These are phyloP conservation scores for Paxillus involutus DNA, from an alignment of 768 basidiomycete species.

Conservation along the genomic window DNA sequence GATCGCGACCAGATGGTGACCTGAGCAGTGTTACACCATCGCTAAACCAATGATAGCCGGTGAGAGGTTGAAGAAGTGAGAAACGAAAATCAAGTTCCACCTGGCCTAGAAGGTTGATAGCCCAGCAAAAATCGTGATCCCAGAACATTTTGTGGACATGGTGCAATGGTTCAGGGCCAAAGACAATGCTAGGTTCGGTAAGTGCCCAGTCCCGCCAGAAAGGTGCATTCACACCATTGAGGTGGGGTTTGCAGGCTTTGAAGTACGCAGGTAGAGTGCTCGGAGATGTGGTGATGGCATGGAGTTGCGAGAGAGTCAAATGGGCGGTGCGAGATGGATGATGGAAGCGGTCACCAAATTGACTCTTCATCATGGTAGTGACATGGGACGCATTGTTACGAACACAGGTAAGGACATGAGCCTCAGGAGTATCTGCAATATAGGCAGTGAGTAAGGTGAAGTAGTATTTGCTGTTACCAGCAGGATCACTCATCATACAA, in stretches of 20 bases:
- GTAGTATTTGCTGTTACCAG: too few species aligned
- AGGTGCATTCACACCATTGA: slow-evolving; percentile 17
- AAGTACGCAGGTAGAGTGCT: too few species aligned
- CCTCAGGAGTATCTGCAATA: too few species aligned
- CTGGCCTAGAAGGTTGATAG: slow-evolving; percentile 27
- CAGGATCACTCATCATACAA: too few species aligned
- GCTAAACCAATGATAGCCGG: slow-evolving; percentile 35
- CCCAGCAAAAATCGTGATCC: slow-evolving; percentile 41
- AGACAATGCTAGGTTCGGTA: slow-evolving; percentile 31
- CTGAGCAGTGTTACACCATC: slow-evolving; percentile 41
- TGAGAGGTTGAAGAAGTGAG: slow-evolving; percentile 34
- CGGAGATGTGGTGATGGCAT: too few species aligned
- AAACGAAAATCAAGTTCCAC: slow-evolving; percentile 37
- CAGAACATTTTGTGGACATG: slow-evolving; percentile 38
- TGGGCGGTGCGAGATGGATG: too few species aligned
- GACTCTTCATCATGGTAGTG: too few species aligned
- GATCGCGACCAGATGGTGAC: slow-evolving; percentile 39
- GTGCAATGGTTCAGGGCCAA: slow-evolving; percentile 39
- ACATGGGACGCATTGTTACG: too few species aligned
- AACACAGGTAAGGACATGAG: too few species aligned
- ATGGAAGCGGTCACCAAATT: too few species aligned
- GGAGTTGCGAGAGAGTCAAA: too few species aligned
- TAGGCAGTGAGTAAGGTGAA: too few species aligned
- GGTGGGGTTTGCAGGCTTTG: background rate
- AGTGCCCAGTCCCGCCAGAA: slow-evolving; percentile 39